Evolutionary conservation across 2,329 filamentous ascomycete species (phyloP).

Genomic region (Fonsecaea multimorphosa): DNA sequence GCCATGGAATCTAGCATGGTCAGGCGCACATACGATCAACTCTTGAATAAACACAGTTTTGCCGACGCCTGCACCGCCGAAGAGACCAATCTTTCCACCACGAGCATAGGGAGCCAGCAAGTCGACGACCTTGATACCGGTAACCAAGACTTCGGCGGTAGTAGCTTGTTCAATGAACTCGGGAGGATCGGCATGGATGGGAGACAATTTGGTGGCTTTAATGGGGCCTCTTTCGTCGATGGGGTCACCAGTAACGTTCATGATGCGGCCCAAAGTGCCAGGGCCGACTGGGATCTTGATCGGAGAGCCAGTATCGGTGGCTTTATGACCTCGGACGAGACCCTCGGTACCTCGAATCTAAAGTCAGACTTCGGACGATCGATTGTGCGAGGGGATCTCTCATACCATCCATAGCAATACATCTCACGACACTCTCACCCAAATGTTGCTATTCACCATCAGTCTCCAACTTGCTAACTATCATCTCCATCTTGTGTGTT

Average conservation of each 20-base stretch:
- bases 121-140: conserved; percentile 99
- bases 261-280: conserved; percentile 95
- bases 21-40: conserved; percentile 71
- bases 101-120: conserved; percentile 97
- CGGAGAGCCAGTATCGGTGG: conserved; percentile 86
- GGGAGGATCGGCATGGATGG: conserved; percentile 95
- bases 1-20: conserved; percentile 19
- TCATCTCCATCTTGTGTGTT: conserved; percentile 2
- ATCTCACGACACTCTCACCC: conserved; percentile 98
- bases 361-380: not conserved
- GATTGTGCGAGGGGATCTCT: conserved; percentile 3
- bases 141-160: conserved; percentile 92
- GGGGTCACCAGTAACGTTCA: conserved; percentile 99
- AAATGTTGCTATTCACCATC: conserved; percentile 81
- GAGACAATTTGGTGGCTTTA: conserved; percentile 83
- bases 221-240: conserved; percentile 99
- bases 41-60: conserved; percentile 99
- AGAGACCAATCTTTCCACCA: conserved; percentile 99
- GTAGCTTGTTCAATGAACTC: conserved; percentile 95
- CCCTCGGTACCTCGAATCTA: conserved; percentile 84
- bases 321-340: conserved; percentile 90
- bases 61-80: conserved; percentile 99
- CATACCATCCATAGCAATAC: conserved; percentile 99
- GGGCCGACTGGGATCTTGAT: conserved; percentile 96
- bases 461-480: conserved; percentile 30